Evolutionary conservation across 1,284 basidiomycete species (phyloP).

Genomic region (Coniophora puteana): DNA sequence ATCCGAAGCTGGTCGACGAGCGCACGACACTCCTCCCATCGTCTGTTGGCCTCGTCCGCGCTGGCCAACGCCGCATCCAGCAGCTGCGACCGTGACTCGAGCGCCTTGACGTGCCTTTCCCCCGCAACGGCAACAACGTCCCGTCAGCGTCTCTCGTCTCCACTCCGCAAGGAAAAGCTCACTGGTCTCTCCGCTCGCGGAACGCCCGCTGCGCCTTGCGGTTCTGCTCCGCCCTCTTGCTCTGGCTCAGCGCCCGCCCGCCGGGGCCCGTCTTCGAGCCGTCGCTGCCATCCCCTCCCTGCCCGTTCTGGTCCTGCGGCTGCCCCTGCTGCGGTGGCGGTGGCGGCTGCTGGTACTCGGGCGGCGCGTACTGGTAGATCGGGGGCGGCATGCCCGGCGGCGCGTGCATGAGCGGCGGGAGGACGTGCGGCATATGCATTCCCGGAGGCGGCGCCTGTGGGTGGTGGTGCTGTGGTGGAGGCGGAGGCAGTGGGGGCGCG

Average conservation of each 20-base stretch:
- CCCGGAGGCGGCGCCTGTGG: constrained; percentile 23
- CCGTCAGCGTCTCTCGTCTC: too few species aligned
- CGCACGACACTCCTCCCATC: constrained; percentile 82
- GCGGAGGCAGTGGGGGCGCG: constrained; percentile 24
- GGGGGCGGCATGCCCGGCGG: constrained; percentile 17
- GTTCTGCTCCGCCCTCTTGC: constrained; percentile 84
- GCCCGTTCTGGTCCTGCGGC: constrained; percentile 31
- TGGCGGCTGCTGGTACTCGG: constrained; percentile 27
- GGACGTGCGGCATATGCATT: constrained; percentile 40
- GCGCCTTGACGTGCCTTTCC: constrained; percentile 82
- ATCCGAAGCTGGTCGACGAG: constrained; percentile 78
- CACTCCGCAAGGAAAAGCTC: constrained; percentile 29
- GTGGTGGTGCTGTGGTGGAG: constrained; percentile 24
- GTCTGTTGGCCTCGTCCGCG: constrained; percentile 79
- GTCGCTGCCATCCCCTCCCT: constrained; percentile 23
- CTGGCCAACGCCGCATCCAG: constrained; percentile 78
- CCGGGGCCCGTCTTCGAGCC: constrained; percentile 8
- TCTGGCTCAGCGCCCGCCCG: constrained; percentile 61
- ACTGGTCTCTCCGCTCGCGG: constrained; percentile 81
- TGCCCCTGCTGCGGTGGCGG: constrained; percentile 24
- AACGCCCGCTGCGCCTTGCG: constrained; percentile 84
- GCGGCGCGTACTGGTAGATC: constrained; percentile 32
- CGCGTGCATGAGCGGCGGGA: constrained; percentile 42
- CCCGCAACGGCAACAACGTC: too few species aligned
- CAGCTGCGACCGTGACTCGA: constrained; percentile 77